These are phyloP conservation scores for Alternaria arbusti DNA, from an alignment of 2,329 filamentous ascomycete species.

Conservation along the genomic window DNA sequence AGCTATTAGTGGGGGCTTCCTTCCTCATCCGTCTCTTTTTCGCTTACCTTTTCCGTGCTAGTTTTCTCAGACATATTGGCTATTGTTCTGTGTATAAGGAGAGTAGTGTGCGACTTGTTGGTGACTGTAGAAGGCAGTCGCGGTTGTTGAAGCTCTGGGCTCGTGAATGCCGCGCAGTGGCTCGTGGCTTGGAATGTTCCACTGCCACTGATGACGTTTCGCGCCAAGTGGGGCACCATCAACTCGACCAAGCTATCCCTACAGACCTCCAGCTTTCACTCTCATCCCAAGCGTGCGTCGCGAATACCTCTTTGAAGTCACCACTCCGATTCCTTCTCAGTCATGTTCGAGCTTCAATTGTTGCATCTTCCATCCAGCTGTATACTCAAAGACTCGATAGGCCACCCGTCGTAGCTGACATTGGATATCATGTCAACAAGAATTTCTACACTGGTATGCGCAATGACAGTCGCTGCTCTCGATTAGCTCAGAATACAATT, in stretches of 20 bases:
- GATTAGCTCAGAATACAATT: not conserved
- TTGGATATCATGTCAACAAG: not conserved
- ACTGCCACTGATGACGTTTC: constrained; percentile 23
- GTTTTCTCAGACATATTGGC: constrained; percentile 28
- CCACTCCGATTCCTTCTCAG: not conserved
- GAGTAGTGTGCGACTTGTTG: not conserved
- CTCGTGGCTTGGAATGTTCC: constrained; percentile 14
- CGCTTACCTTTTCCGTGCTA: constrained; percentile 16
- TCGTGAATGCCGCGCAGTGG: constrained; percentile 12
- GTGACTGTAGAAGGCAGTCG: not conserved
- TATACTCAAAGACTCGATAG: not conserved
- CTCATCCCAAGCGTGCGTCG: not conserved
- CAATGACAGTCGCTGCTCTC: not conserved
- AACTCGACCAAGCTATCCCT: not conserved
- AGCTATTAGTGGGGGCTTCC: constrained; percentile 2
- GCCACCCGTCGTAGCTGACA: not conserved
- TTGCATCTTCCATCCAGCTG: not conserved
- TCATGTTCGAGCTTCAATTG: not conserved
- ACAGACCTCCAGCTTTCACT: not conserved
- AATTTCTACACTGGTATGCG: not conserved
- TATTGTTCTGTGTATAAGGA: not conserved
- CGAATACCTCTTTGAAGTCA: not conserved
- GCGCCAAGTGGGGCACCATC: constrained; percentile 15
- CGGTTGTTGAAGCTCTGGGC: constrained; percentile 3
- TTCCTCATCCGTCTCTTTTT: not conserved